Evolutionary conservation across 441 rosid species (phyloP).

Genomic region (Omphalea diandra): DNA sequence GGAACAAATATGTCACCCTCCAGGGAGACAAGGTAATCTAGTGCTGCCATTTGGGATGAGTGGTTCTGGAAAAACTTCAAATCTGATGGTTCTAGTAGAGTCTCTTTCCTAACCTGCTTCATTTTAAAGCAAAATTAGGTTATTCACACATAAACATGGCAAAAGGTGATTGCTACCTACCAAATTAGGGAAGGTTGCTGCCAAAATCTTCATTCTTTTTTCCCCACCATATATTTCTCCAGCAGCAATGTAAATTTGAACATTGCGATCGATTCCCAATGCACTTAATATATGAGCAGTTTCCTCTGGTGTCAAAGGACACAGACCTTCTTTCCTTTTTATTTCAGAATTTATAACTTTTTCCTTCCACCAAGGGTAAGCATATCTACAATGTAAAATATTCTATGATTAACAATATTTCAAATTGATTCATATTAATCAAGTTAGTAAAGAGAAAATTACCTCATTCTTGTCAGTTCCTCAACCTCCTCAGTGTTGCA

Average conservation of each 20-base stretch:
- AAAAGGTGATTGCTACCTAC: slow-evolving; percentile 39
- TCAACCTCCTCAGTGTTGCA: slow-evolving; percentile 70
- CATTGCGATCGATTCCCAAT: slow-evolving; percentile 57
- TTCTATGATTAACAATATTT: slow-evolving; percentile 5
- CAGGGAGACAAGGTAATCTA: slow-evolving; percentile 83
- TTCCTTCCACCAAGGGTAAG: slow-evolving; percentile 95
- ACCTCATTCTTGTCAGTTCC: slow-evolving; percentile 87
- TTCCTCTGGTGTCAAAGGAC: slow-evolving; percentile 91
- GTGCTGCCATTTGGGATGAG: slow-evolving; percentile 90
- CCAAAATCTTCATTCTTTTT: slow-evolving; percentile 62
- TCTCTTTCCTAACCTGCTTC: slow-evolving; percentile 79
- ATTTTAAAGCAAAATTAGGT: neutral
- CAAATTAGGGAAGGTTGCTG: slow-evolving; percentile 62
- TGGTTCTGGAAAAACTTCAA: slow-evolving; percentile 73
- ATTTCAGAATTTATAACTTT: slow-evolving; percentile 68
- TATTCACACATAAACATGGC: slow-evolving; percentile 3
- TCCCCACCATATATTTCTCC: slow-evolving; percentile 86
- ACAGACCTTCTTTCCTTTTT: slow-evolving; percentile 78
- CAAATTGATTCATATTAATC: neutral
- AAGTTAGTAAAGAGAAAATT: slow-evolving; percentile 21
- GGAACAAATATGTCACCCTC: slow-evolving; percentile 88
- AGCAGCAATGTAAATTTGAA: slow-evolving; percentile 80
- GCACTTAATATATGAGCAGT: slow-evolving; percentile 76
- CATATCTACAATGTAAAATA: slow-evolving; percentile 44
- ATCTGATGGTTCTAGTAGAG: slow-evolving; percentile 63